Percentiles rank a stretch among this genome's conserved stretches.
These are phyloP conservation scores for Royoungia palumana DNA, from an alignment of 768 basidiomycete genomes.

Conservation along the genomic window DNA sequence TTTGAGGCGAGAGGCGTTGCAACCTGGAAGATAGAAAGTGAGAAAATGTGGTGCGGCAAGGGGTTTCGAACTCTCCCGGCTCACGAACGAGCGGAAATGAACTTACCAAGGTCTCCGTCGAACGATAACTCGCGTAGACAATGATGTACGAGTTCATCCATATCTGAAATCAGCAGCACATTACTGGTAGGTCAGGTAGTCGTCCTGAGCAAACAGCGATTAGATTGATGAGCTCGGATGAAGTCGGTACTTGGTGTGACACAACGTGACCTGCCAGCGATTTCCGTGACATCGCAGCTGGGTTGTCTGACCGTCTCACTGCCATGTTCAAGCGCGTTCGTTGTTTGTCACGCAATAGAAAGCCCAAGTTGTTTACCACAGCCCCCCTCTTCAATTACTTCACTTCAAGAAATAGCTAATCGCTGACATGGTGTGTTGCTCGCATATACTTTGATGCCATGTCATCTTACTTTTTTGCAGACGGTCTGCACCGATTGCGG, in stretches of 20 bases:
- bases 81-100: neutral
- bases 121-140: slow-evolving; percentile 85
- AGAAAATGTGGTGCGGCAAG: slow-evolving; percentile 25
- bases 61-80: slow-evolving; percentile 31
- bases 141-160: slow-evolving; percentile 86
- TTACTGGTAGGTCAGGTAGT: neutral
- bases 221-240: neutral
- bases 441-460: neutral
- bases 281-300: no score
- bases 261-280: slow-evolving; percentile 3
- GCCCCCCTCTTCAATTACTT: neutral
- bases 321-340: neutral
- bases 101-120: slow-evolving; percentile 86
- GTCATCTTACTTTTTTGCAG: slow-evolving; percentile 29
- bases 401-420: no score
- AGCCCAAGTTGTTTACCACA: neutral
- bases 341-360: neutral
- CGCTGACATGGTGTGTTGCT: slow-evolving; percentile 17
- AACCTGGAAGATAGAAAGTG: slow-evolving; percentile 48
- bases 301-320: no score
- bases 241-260: slow-evolving; percentile 7
- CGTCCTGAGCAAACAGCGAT: neutral
- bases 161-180: slow-evolving; percentile 27
- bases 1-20: slow-evolving; percentile 63
- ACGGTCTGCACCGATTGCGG: slow-evolving; percentile 74